These are phyloP conservation scores for Rhododendron williamsianum DNA, from an alignment of 148 eudicot species.

Conservation along the genomic window DNA sequence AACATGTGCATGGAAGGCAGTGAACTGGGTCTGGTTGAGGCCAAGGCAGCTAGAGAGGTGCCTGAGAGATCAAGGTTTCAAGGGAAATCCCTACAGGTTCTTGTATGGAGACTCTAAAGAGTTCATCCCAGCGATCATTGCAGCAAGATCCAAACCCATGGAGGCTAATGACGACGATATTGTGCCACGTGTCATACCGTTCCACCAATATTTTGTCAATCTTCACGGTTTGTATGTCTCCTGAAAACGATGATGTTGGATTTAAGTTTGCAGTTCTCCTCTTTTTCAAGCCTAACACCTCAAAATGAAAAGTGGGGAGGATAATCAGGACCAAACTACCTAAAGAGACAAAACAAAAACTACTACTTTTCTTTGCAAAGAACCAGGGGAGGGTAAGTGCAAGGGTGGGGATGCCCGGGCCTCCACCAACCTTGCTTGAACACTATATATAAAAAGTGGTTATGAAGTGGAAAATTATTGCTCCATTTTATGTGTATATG, in stretches of 20 bases:
- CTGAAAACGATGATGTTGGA: not conserved
- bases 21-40: constrained; percentile 28
- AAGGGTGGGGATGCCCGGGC: too few species aligned
- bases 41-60: constrained; percentile 25
- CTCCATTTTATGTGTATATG: too few species aligned
- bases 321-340: too few species aligned
- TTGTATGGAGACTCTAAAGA: constrained; percentile 29
- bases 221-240: not conserved
- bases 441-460: too few species aligned
- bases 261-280: not conserved
- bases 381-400: too few species aligned
- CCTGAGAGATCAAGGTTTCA: constrained; percentile 29
- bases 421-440: too few species aligned
- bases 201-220: not conserved
- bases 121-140: not conserved
- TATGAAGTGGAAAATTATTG: too few species aligned
- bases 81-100: constrained; percentile 27
- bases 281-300: too few species aligned
- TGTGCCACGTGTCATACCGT: not conserved
- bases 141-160: constrained; percentile 7
- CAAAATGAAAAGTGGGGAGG: too few species aligned
- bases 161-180: not conserved
- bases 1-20: constrained; percentile 3
- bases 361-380: too few species aligned
- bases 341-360: too few species aligned